Evolutionary conservation across 2,329 filamentous ascomycete species (phyloP).

Genomic region (Metarhizium sp.): DNA sequence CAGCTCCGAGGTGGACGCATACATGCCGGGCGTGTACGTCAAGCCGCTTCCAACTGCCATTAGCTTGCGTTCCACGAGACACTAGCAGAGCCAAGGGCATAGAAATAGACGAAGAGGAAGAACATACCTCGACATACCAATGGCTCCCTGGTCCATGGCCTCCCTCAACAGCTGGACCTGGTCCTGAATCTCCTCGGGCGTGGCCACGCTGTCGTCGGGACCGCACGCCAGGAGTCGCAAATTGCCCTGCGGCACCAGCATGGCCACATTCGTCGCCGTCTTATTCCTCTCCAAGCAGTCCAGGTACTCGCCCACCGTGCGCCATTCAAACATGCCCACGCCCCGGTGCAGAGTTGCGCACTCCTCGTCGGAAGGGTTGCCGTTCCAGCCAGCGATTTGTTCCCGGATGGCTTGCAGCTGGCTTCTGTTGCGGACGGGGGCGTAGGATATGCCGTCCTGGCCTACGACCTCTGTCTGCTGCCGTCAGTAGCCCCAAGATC

Average conservation of each 20-base stretch:
- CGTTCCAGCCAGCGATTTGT: constrained; percentile 16
- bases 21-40: constrained; percentile 17
- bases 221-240: constrained; percentile 14
- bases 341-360: constrained; percentile 9
- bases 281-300: constrained; percentile 13
- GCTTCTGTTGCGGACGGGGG: constrained; percentile 9
- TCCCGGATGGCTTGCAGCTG: constrained; percentile 13
- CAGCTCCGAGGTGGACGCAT: constrained; percentile 15
- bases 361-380: constrained; percentile 14
- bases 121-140: constrained; percentile 15
- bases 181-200: constrained; percentile 10
- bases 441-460: constrained; percentile 16
- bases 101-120: not conserved
- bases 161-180: constrained; percentile 13
- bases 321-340: constrained; percentile 13
- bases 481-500: not conserved
- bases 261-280: constrained; percentile 15
- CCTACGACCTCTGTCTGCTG: constrained; percentile 14
- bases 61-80: not conserved
- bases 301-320: constrained; percentile 14
- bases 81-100: no score
- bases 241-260: constrained; percentile 15
- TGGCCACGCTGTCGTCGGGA: constrained; percentile 12
- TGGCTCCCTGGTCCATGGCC: constrained; percentile 12
- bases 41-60: constrained; percentile 9